Conservation (phyloP, 352 stramenopile genomes). For the Globisporangium parvum region DNA sequence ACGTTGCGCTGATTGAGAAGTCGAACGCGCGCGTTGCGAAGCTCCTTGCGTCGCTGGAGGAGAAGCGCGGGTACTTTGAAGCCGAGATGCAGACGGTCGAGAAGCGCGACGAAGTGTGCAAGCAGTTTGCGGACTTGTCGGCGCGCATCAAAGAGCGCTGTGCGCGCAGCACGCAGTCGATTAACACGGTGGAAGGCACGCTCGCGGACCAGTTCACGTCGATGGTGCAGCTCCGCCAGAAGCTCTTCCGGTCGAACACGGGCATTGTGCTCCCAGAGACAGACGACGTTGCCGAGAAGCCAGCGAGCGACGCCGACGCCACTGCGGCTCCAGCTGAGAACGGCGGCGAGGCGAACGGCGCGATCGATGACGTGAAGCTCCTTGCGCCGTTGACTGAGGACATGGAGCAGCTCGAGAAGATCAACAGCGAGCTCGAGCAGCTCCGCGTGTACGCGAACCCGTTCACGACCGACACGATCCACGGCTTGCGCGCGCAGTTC, state of each 20-base stretch:
- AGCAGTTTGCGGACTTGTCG: slow-evolving; percentile 70
- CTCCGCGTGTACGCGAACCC: slow-evolving; percentile 87
- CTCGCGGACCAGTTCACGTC: slow-evolving; percentile 75
- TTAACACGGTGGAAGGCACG: slow-evolving; percentile 72
- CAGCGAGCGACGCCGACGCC: neutral
- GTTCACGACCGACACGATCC: slow-evolving; percentile 89
- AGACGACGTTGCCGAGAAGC: slow-evolving; percentile 14
- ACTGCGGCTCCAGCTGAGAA: slow-evolving; percentile 7
- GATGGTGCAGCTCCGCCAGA: slow-evolving; percentile 65
- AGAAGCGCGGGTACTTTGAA: slow-evolving; percentile 75
- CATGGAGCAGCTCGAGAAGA: slow-evolving; percentile 80
- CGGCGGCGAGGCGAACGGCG: slow-evolving; percentile 1
- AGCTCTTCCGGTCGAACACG: slow-evolving; percentile 62
- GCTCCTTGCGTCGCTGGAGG: slow-evolving; percentile 56
- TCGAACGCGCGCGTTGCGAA: slow-evolving; percentile 59
- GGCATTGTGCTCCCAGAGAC: slow-evolving; percentile 33
- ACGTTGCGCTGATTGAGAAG: slow-evolving; percentile 73
- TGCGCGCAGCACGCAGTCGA: slow-evolving; percentile 60
- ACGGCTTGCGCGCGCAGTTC: slow-evolving; percentile 79
- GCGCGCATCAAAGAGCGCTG: slow-evolving; percentile 74
- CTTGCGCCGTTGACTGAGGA: slow-evolving; percentile 52
- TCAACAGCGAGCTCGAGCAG: slow-evolving; percentile 75
- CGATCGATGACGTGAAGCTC: slow-evolving; percentile 13
- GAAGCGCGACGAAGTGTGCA: slow-evolving; percentile 69
- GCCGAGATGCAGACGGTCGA: slow-evolving; percentile 69